A percentile compares a stretch with the other conserved stretches of the same genome.
These are phyloP conservation scores for Aurantiochytrium sp. DNA, from an alignment of 108 stramenopile genomes.

Conservation along the genomic window DNA sequence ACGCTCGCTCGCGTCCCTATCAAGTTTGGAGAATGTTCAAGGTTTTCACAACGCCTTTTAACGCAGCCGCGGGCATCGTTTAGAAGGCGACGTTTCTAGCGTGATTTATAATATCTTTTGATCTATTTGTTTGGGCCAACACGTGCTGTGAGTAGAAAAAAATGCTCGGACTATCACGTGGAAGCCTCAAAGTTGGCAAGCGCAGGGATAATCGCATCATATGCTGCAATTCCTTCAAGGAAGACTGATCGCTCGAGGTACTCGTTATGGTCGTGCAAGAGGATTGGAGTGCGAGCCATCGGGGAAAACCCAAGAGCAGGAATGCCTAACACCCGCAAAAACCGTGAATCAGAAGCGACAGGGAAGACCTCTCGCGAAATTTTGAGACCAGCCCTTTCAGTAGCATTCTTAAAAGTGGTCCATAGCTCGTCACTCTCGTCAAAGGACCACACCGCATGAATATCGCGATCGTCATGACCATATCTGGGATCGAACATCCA, in stretches of 20 bases:
- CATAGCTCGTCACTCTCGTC: slow-evolving; percentile 82
- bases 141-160: too few species aligned
- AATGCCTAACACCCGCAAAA: slow-evolving; percentile 72
- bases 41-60: too few species aligned
- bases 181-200: slow-evolving; percentile 21
- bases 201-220: slow-evolving; percentile 64
- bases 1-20: too few species aligned
- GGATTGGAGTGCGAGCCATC: slow-evolving; percentile 79
- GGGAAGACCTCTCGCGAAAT: slow-evolving; percentile 83
- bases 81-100: too few species aligned
- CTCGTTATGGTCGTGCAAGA: slow-evolving; percentile 93
- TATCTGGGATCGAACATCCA: slow-evolving; percentile 63
- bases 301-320: slow-evolving; percentile 87
- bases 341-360: slow-evolving; percentile 85
- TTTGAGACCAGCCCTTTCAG: slow-evolving; percentile 54
- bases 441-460: slow-evolving; percentile 57
- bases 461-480: slow-evolving; percentile 24
- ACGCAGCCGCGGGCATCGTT: too few species aligned
- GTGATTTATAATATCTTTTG: too few species aligned
- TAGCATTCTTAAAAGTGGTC: slow-evolving; percentile 55
- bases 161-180: too few species aligned
- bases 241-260: slow-evolving; percentile 76
- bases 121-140: too few species aligned
- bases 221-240: slow-evolving; percentile 77
- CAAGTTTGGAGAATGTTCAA: too few species aligned